phyloP scores from a whole-genome alignment of 441 rosid species.

The Biscutella auriculata region DNA sequence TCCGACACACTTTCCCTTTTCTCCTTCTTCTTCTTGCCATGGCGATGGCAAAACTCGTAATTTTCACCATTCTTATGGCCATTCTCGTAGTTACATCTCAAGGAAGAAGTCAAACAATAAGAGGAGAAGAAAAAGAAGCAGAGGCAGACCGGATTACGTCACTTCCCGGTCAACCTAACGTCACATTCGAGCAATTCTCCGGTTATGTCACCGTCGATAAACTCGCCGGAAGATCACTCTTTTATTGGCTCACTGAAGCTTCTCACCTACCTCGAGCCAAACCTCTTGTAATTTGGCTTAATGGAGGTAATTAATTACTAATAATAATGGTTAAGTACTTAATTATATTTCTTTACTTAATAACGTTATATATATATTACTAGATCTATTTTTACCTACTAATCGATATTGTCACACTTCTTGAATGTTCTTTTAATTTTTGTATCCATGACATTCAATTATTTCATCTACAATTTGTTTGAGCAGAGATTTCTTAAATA shows the following conservation, averaged over 20 bases:
- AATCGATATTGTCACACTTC: background rate
- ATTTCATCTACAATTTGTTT: background rate
- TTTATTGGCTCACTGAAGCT: conserved; percentile 95
- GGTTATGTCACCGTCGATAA: conserved; percentile 73
- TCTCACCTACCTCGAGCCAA: conserved; percentile 35
- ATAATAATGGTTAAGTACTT: background rate
- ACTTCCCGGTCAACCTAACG: conserved; percentile 91
- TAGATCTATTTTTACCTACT: background rate
- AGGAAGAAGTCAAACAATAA: background rate
- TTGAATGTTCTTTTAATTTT: background rate
- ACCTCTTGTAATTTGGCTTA: conserved; percentile 88
- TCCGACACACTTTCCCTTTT: background rate
- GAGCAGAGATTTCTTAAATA: background rate
- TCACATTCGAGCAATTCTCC: conserved; percentile 77
- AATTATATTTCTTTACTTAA: background rate
- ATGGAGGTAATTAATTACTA: conserved; percentile 56
- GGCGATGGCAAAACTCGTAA: conserved; percentile 27
- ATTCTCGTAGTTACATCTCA: conserved; percentile 14
- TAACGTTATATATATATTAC: background rate
- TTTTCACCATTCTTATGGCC: conserved; percentile 19
- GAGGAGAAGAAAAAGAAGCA: conserved; percentile 23
- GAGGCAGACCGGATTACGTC: conserved; percentile 58
- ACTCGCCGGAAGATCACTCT: conserved; percentile 70
- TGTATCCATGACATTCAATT: too few relatives aligned
- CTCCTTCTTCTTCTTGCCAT: conserved; percentile 6